Base-by-base conservation (phyloP, 148 eudicot species). In the Diospyros lotus region DNA sequence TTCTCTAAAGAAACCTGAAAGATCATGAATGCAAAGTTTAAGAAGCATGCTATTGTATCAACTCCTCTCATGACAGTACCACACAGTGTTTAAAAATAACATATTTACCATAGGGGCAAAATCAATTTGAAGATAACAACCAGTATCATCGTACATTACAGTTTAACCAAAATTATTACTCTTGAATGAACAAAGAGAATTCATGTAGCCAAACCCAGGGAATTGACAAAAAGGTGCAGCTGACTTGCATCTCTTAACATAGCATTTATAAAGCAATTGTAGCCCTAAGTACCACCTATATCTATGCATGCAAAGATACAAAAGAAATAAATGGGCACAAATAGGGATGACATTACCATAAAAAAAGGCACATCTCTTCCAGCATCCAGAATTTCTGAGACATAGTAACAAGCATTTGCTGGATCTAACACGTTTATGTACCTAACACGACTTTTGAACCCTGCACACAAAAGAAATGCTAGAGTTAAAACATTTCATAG, bases 311-410 rank as follows among this genome's bases (percentile, higher is more conserved):
- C 28, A 28, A 28, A 28, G 28, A 28, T 28, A 28, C 28, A 28
- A 28, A 28, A 28, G 28, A 28, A 28, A 28, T 28, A 28, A 28
- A 28, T 28, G 28, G 0, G 28, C 28, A 28, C 28, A 28, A 28
- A 28, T 28, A 28, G 28, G 0, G 28, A 28, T 28, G 28, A 28
- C 28, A 66, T 82, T 92, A 95, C 98, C 99, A 93, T 91, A 80
- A 96, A 96, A 50, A 96, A 82, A 42, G 99, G 99, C 66, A 94
- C 86, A 76, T 84, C 89, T 6, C 76, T 81, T 69, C 98, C 95
- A 45, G 89, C 91, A 84, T 96, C 95, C 80, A 93, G 75, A 77
- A 91, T 83, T 83, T 96, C 93, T 9, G 99, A 96, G 51, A 93
- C 51, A 75, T 96, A 96, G 77, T 79, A 74, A 85, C 94, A 87